phyloP scores from a whole-genome alignment of 2,329 filamentous ascomycete genomes.

The Xylaria sp. region DNA sequence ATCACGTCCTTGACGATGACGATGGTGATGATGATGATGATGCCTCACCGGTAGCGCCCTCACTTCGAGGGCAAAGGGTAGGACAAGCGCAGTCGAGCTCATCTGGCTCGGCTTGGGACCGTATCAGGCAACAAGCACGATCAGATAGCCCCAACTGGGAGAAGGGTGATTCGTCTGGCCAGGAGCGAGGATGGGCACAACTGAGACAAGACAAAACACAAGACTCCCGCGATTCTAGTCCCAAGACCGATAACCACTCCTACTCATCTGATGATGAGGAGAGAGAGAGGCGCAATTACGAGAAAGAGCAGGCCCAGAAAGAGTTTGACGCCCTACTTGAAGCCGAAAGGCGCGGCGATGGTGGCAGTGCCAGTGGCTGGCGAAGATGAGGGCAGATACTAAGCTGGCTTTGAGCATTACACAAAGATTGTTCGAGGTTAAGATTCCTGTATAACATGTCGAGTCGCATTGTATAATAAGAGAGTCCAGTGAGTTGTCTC shows the following conservation, averaged over 20 bases:
- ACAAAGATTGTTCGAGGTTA: neutral
- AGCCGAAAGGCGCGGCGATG: constrained; percentile 51
- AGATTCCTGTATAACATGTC: constrained; percentile 22
- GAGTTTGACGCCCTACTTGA: constrained; percentile 64
- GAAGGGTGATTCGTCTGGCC: constrained; percentile 46
- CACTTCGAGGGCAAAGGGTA: constrained; percentile 42
- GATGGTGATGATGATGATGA: constrained; percentile 49
- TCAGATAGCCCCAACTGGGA: constrained; percentile 38
- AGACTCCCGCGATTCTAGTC: constrained; percentile 36
- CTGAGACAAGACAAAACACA: constrained; percentile 45
- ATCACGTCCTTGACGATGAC: constrained; percentile 47
- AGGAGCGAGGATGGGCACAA: constrained; percentile 46
- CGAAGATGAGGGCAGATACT: constrained; percentile 15
- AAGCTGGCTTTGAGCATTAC: neutral
- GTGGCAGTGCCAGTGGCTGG: constrained; percentile 21
- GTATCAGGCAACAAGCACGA: constrained; percentile 54
- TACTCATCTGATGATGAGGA: constrained; percentile 55
- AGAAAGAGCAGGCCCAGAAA: constrained; percentile 60
- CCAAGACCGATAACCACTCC: constrained; percentile 49
- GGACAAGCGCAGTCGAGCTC: constrained; percentile 37
- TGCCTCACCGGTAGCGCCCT: constrained; percentile 57
- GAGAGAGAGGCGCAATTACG: constrained; percentile 50
- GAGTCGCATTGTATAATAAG: constrained; percentile 1
- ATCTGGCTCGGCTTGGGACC: constrained; percentile 58
- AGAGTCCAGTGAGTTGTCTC: constrained; percentile 6